Evolutionary conservation across 176 grass and related monocot genomes (phyloP).

Genomic region (Eremochloa ophiuroides): DNA sequence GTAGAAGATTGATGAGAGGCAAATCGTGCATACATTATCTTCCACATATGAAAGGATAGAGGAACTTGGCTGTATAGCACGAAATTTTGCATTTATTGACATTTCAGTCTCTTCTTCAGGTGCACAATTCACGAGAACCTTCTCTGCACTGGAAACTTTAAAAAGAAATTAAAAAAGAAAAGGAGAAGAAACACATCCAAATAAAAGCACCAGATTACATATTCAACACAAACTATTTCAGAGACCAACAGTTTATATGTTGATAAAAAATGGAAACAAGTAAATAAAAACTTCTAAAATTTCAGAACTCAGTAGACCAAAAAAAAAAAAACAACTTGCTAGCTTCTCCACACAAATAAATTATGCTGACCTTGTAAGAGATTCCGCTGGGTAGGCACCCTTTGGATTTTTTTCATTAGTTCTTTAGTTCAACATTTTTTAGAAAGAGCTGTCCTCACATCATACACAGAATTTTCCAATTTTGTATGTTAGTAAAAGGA

Average conservation of each 20-base stretch:
- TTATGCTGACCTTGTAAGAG: conserved; percentile 5
- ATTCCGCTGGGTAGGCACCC: background rate
- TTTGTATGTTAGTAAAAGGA: background rate
- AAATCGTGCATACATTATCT: conserved; percentile 62
- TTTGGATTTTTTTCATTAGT: background rate
- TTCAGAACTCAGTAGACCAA: background rate
- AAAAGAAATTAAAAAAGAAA: conserved; percentile 22
- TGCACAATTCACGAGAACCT: conserved; percentile 40
- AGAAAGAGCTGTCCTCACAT: background rate
- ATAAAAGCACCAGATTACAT: background rate
- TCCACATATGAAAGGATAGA: conserved; percentile 90
- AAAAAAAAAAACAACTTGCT: background rate
- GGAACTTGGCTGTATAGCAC: conserved; percentile 65
- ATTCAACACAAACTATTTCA: background rate
- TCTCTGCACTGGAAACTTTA: conserved; percentile 35
- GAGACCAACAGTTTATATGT: background rate
- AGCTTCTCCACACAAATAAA: background rate
- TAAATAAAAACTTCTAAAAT: background rate
- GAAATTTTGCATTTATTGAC: conserved; percentile 94
- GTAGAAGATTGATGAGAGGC: background rate
- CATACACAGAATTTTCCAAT: background rate
- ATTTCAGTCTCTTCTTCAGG: conserved; percentile 59
- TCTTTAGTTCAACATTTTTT: background rate
- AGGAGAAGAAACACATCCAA: background rate
- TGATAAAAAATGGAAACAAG: background rate